Evolutionary conservation across 2,329 filamentous ascomycete genomes (phyloP).

Genomic region (Colletotrichum kahawae): DNA sequence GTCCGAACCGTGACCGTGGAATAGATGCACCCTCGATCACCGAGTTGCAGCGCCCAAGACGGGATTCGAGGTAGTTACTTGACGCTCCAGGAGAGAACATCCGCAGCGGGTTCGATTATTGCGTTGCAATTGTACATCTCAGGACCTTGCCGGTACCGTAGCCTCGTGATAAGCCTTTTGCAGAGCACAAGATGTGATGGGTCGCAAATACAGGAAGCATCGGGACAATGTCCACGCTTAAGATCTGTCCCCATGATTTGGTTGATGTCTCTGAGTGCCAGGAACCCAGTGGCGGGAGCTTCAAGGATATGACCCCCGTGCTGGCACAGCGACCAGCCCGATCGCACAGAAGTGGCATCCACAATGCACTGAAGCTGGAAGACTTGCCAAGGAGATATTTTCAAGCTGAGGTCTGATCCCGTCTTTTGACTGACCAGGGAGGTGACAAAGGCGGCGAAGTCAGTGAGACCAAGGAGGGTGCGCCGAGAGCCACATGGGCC

Average conservation of each 20-base stretch:
- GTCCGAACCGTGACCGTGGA: neutral
- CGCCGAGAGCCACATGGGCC: constrained; percentile 14
- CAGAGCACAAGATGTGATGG: too few species aligned
- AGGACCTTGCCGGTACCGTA: too few species aligned
- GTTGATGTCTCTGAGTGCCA: neutral
- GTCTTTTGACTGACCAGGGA: constrained; percentile 48
- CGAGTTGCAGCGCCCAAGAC: too few species aligned
- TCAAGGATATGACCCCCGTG: constrained; percentile 39
- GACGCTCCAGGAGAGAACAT: too few species aligned
- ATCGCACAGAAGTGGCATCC: constrained; percentile 48
- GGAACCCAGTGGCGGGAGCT: constrained; percentile 25
- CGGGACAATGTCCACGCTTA: too few species aligned
- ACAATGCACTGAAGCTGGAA: constrained; percentile 57
- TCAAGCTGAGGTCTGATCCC: constrained; percentile 37
- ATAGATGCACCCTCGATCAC: neutral
- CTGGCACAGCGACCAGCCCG: constrained; percentile 43
- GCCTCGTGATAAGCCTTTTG: too few species aligned
- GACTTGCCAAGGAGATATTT: constrained; percentile 51
- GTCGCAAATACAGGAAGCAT: too few species aligned
- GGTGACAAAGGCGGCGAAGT: constrained; percentile 50
- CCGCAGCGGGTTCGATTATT: too few species aligned
- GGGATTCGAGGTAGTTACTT: too few species aligned
- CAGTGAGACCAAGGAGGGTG: constrained; percentile 47
- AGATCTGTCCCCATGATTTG: too few species aligned
- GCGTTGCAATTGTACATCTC: too few species aligned